These are phyloP conservation scores for Thielaviopsis populi DNA, from an alignment of 2,329 filamentous ascomycete genomes.

Conservation along the genomic window DNA sequence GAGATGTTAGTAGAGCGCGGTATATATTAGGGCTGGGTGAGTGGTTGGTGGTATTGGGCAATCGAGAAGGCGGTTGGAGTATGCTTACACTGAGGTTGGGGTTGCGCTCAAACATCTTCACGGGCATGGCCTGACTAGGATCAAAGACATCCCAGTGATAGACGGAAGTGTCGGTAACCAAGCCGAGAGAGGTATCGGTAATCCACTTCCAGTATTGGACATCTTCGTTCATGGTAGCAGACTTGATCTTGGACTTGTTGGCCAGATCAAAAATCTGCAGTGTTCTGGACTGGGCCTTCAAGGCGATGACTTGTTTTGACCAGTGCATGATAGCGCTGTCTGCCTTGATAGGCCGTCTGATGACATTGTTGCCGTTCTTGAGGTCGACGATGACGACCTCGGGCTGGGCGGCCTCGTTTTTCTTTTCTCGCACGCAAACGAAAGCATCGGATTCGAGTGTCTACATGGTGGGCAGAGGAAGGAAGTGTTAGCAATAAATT, in stretches of 20 bases:
- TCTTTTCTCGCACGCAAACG: slow-evolving; percentile 92
- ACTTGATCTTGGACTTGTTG: slow-evolving; percentile 91
- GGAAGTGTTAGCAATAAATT: slow-evolving; percentile 3
- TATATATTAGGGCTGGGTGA: not conserved
- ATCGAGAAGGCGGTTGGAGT: not conserved
- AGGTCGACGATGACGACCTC: slow-evolving; percentile 97
- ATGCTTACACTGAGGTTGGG: slow-evolving; percentile 64
- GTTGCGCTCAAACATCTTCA: slow-evolving; percentile 91
- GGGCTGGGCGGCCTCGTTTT: slow-evolving; percentile 65
- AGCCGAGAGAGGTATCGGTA: slow-evolving; percentile 70
- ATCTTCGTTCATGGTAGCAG: slow-evolving; percentile 89
- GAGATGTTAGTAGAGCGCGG: not conserved
- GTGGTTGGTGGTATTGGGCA: not conserved
- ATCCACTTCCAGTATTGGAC: slow-evolving; percentile 99
- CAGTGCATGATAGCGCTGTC: slow-evolving; percentile 99
- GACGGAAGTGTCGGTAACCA: slow-evolving; percentile 81
- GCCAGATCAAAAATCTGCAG: slow-evolving; percentile 95
- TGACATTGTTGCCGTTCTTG: slow-evolving; percentile 94
- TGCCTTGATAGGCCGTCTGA: slow-evolving; percentile 88
- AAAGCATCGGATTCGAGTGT: slow-evolving; percentile 96
- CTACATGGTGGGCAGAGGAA: slow-evolving; percentile 30
- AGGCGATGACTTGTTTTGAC: slow-evolving; percentile 85
- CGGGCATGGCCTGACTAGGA: slow-evolving; percentile 57
- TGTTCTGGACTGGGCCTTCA: slow-evolving; percentile 86
- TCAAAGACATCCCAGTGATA: slow-evolving; percentile 99